These are phyloP conservation scores for Calonectria hongkongensis DNA, from an alignment of 2,329 filamentous ascomycete genomes.

Conservation along the genomic window DNA sequence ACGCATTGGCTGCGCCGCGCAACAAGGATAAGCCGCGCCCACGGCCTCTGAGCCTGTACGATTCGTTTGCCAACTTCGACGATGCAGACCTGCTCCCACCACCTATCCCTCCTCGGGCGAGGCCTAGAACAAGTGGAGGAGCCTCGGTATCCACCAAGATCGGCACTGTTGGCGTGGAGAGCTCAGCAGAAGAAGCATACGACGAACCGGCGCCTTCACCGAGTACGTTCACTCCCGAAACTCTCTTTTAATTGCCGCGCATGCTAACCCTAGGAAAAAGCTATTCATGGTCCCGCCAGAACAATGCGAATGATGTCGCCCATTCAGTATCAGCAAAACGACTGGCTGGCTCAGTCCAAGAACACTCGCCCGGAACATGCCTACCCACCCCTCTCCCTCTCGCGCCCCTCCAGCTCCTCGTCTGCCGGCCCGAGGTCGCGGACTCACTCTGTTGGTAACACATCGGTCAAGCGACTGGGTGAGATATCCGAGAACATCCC, in stretches of 20 bases:
- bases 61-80: slow-evolving; percentile 46
- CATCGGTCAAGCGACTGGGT: slow-evolving; percentile 50
- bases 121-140: slow-evolving; percentile 48
- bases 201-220: slow-evolving; percentile 50
- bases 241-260: not conserved
- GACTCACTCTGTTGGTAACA: slow-evolving; percentile 49
- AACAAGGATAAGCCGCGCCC: slow-evolving; percentile 42
- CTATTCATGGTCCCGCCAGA: slow-evolving; percentile 42
- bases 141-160: slow-evolving; percentile 36
- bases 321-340: slow-evolving; percentile 42
- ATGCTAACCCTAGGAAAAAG: slow-evolving; percentile 36
- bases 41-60: slow-evolving; percentile 49
- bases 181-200: slow-evolving; percentile 38
- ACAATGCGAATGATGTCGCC: slow-evolving; percentile 39
- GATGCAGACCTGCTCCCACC: slow-evolving; percentile 41
- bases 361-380: slow-evolving; percentile 42
- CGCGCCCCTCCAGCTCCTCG: slow-evolving; percentile 52
- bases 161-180: slow-evolving; percentile 47
- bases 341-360: slow-evolving; percentile 36
- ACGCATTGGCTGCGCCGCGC: slow-evolving; percentile 43
- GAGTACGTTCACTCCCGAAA: slow-evolving; percentile 27
- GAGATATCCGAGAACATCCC: slow-evolving; percentile 62
- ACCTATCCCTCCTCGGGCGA: slow-evolving; percentile 39
- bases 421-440: slow-evolving; percentile 48
- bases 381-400: slow-evolving; percentile 37